Base-by-base conservation (phyloP, 1,139 yeast species). In the Zygotorulaspora mrakii region DNA sequence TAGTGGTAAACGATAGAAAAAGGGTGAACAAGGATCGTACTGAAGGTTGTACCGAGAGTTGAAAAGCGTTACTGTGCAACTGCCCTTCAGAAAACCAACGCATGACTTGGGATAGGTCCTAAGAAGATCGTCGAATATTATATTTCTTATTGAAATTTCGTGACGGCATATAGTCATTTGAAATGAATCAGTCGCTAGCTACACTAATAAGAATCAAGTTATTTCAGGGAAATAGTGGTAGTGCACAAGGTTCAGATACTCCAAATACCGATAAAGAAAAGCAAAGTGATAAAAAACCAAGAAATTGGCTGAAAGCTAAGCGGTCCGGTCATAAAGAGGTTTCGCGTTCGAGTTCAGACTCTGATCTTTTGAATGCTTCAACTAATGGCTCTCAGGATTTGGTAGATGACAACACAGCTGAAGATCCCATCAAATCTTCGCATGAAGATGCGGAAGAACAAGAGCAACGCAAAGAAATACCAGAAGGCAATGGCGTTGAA, bases 141-240 rank as follows among this genome's bases (percentile, higher is more conserved):
- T n/a, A n/a, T n/a, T n/a, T n/a, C n/a, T n/a, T n/a, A n/a, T n/a
- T n/a, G n/a, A n/a, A n/a, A n/a, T n/a, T n/a, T n/a, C n/a, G n/a
- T n/a, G n/a, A n/a, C n/a, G n/a, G n/a, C n/a, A n/a, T n/a, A n/a
- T n/a, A n/a, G n/a, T n/a, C 13, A 11, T 7, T 24, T 24, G 16
- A 16, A 8, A 50, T 50, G 54, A 48, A 42, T 32, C 51, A 50
- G 28, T 47, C 54, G 22, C 32, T 50, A 13, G 39, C 52, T 9
- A 43, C 49, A 12, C 37, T 48, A 27, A 37, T 50, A 7, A 48
- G 41, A 37, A 30, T 42, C 11, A 50, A 44, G 33, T 29, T 50
- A 25, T 50, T 50, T 23, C 50, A 43, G 16, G 46, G 43, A 11
- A 17, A 30, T 13, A 35, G 29, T 17, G n/a, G 9, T 16, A 17